Conservation (phyloP, 2,329 filamentous ascomycete genomes). For the Lachnellula arida region DNA sequence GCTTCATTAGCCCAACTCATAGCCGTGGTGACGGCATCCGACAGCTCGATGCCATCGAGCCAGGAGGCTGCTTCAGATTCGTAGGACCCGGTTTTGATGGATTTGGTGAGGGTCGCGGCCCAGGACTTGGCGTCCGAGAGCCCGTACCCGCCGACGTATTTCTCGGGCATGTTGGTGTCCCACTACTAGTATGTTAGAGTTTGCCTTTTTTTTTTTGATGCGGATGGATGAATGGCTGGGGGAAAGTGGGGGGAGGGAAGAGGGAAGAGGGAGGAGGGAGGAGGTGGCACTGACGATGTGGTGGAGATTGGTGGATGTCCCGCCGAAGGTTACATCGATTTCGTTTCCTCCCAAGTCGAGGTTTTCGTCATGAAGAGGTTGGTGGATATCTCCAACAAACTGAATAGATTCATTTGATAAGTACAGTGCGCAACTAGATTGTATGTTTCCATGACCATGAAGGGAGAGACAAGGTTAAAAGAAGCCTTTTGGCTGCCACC, state of each 20-base stretch:
- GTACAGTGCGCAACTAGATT: neutral
- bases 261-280: neutral
- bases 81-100: slow-evolving; percentile 55
- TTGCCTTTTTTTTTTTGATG: no score
- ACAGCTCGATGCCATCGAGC: slow-evolving; percentile 16
- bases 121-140: slow-evolving; percentile 47
- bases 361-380: slow-evolving; percentile 63
- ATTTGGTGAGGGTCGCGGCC: slow-evolving; percentile 50
- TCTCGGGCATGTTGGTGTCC: slow-evolving; percentile 63
- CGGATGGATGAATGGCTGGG: neutral
- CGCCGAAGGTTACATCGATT: slow-evolving; percentile 59
- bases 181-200: slow-evolving; percentile 10
- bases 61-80: slow-evolving; percentile 13
- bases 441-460: slow-evolving; percentile 13
- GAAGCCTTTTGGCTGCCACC: slow-evolving; percentile 3
- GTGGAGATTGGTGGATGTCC: slow-evolving; percentile 57
- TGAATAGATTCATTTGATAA: slow-evolving; percentile 35
- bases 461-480: slow-evolving; percentile 11
- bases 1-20: slow-evolving; percentile 61
- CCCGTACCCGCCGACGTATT: slow-evolving; percentile 52
- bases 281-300: slow-evolving; percentile 43
- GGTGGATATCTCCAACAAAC: slow-evolving; percentile 56
- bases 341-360: slow-evolving; percentile 63
- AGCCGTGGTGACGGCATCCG: slow-evolving; percentile 31
- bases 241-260: no score